Evolutionary conservation across 2,329 filamentous ascomycete species (phyloP).

Genomic region (Sporothrix pallida): DNA sequence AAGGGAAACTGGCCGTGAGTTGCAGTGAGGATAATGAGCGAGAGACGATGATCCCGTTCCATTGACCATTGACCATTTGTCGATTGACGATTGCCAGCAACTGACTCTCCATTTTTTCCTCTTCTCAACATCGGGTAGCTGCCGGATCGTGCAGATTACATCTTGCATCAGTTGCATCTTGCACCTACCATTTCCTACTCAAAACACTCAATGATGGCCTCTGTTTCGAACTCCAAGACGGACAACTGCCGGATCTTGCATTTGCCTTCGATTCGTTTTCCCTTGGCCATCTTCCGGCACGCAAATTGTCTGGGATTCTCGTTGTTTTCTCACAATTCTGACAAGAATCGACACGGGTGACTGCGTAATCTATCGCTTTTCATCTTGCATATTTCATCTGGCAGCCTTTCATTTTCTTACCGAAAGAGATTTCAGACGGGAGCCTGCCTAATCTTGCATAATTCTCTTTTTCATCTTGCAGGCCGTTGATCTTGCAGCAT

Average conservation of each 20-base stretch:
- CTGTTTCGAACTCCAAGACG: background rate
- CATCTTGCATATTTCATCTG: background rate
- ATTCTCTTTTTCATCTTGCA: slow-evolving; percentile 12
- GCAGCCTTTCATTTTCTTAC: background rate
- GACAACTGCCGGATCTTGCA: background rate
- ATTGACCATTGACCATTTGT: background rate
- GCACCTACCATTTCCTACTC: background rate
- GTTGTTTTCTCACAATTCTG: background rate
- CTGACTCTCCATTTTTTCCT: background rate
- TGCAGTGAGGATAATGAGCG: background rate
- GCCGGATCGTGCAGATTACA: background rate
- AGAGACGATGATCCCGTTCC: background rate
- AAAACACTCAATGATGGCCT: background rate
- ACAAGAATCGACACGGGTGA: background rate
- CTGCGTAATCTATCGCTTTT: background rate
- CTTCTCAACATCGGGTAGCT: background rate
- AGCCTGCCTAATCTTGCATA: slow-evolving; percentile 31
- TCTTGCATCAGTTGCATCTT: slow-evolving; percentile 20
- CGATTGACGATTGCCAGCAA: no score
- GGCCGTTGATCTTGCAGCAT: background rate
- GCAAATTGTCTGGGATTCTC: background rate
- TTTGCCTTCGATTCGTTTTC: background rate
- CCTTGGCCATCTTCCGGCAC: background rate
- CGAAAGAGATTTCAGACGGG: background rate
- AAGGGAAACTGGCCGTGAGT: background rate